phyloP scores from a whole-genome alignment of 768 basidiomycete genomes.

The Cubamyces lactineus region DNA sequence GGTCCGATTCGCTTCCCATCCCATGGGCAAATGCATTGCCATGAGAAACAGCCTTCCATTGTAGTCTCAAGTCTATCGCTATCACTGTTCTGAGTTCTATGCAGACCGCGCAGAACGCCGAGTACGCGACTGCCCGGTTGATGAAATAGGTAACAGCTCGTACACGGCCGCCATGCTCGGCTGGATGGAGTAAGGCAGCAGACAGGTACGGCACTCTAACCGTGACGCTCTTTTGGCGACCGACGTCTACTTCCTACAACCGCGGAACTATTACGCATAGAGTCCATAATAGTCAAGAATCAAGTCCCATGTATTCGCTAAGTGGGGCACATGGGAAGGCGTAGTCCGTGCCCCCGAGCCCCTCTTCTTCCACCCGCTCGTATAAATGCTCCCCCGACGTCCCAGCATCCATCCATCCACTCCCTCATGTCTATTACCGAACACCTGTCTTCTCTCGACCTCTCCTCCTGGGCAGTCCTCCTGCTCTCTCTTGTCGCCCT shows the following conservation, averaged over 20 bases:
- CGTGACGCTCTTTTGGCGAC: slow-evolving; percentile 1
- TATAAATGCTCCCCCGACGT: slow-evolving; percentile 6
- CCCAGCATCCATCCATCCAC: background rate
- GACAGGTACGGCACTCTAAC: background rate
- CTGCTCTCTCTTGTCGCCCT: slow-evolving; percentile 28
- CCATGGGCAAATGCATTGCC: too few relatives aligned
- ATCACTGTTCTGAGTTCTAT: too few relatives aligned
- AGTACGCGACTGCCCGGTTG: background rate
- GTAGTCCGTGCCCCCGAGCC: slow-evolving; percentile 7
- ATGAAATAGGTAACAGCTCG: background rate
- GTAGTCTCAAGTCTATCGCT: too few relatives aligned
- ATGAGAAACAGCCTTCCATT: too few relatives aligned
- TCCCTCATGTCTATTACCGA: slow-evolving; percentile 24
- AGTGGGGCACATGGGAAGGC: slow-evolving; percentile 5
- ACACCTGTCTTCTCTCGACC: slow-evolving; percentile 19
- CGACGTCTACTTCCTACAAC: slow-evolving; percentile 6
- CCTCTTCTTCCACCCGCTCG: slow-evolving; percentile 9
- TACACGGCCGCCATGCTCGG: background rate
- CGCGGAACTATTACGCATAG: background rate
- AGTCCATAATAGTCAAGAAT: background rate
- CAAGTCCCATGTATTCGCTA: slow-evolving; percentile 4
- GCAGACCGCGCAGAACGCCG: too few relatives aligned
- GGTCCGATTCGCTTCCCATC: too few relatives aligned
- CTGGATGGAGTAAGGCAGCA: background rate
- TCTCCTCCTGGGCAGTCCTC: slow-evolving; percentile 25